Evolutionary conservation across 1,284 basidiomycete genomes (phyloP).

Genomic region (Fomes fomentarius): DNA sequence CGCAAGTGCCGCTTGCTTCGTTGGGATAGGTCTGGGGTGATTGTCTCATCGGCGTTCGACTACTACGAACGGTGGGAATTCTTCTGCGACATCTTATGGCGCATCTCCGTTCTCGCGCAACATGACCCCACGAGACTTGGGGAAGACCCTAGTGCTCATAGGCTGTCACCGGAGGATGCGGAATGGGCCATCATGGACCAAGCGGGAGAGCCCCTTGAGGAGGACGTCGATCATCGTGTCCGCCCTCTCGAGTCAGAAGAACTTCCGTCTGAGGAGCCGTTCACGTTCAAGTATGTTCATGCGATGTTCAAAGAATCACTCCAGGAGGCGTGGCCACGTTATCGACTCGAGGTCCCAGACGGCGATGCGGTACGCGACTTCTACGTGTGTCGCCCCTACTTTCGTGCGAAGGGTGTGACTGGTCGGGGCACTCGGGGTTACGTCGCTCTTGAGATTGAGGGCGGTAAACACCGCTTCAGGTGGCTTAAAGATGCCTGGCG

Average conservation of each 20-base stretch:
- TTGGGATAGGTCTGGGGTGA: slow-evolving; percentile 1
- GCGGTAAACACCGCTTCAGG: background rate
- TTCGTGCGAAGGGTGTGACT: background rate
- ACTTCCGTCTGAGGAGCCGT: background rate
- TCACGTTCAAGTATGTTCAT: slow-evolving; percentile 13
- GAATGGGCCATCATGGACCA: slow-evolving; percentile 11
- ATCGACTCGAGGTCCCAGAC: slow-evolving; percentile 6
- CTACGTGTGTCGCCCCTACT: slow-evolving; percentile 1
- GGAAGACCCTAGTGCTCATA: slow-evolving; percentile 8
- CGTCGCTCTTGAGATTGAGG: background rate
- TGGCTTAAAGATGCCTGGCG: slow-evolving; percentile 8
- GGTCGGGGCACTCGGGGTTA: slow-evolving; percentile 8
- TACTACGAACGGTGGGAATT: background rate
- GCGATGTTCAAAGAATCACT: background rate
- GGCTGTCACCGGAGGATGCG: background rate
- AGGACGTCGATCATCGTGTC: background rate
- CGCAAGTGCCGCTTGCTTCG: background rate
- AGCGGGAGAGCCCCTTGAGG: background rate
- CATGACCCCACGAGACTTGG: slow-evolving; percentile 27
- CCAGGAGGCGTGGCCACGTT: slow-evolving; percentile 8
- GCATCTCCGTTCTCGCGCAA: slow-evolving; percentile 15
- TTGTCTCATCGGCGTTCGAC: background rate
- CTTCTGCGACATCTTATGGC: slow-evolving; percentile 12
- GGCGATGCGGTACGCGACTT: background rate
- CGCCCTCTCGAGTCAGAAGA: background rate